Evolutionary conservation across 148 eudicot genomes (phyloP), one percentile per base, ranked within the genome.

Genomic region (Persicaria tinctoria): DNA sequence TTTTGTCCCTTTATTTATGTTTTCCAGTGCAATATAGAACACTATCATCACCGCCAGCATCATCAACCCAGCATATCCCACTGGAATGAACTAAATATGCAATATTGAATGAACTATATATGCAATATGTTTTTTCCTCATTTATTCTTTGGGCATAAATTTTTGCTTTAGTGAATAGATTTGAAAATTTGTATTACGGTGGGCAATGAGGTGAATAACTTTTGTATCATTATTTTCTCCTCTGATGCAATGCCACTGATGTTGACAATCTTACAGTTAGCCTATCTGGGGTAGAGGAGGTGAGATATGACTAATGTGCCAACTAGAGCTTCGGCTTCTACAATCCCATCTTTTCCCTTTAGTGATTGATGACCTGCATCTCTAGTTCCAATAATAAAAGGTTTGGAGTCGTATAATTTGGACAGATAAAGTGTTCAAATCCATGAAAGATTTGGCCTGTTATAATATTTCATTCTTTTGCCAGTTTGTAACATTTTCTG

Each of bases 231-330:
- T 47, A 41, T 70, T 70, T 51, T 72, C 46, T 76, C 48, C 80
- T 76, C 71, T 38, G 63, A 55, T 79, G 89, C 87, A 95, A 97
- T 95, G 84, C 85, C 78, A 90, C 99, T 51, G 99, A 96, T 82
- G 92, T 95, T 81, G 97, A 86, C 68, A 96, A 97, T 82, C 77
- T 95, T 74, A 86, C 86, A 76, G 87, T 95, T 76, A 92, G 94
- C 85, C 81, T 92, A 76, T 78, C 96, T 68, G 85, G 86, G 51
- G 70, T 92, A 23, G 74, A 84, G 62, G 85, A 90, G 99, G 99
- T 95, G 81, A 86, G 18, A 66, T 76, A 41, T 41, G 9, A 14
- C 46, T 41, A 38, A 64, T 41, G 41, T 64, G 45, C 27, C 47
- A 64, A 64, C 70, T 14, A 64, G 17, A 38, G 41, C 13, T 38